These are phyloP conservation scores for Cyathus striatus DNA, from an alignment of 768 basidiomycete genomes.

Conservation along the genomic window DNA sequence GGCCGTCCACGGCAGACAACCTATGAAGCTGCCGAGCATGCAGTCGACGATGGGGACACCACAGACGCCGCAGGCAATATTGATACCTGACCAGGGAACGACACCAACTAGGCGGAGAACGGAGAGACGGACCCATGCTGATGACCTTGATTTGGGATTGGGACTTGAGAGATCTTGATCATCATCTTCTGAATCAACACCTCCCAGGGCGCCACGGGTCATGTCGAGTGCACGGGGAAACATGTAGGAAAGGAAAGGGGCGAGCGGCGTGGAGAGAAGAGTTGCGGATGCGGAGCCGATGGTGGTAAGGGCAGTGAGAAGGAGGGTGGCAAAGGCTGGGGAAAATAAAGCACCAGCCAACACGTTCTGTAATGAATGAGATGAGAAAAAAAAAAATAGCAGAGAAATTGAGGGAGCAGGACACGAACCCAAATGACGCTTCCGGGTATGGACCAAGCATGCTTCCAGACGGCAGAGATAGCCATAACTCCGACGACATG, in stretches of 20 bases:
- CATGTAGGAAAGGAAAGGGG: constrained; percentile 73
- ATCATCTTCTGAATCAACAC: constrained; percentile 49
- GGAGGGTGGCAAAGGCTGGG: constrained; percentile 72
- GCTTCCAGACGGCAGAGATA: constrained; percentile 88
- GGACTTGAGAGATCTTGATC: constrained; percentile 28
- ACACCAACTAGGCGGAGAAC: constrained; percentile 88
- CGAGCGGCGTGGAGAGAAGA: constrained; percentile 74
- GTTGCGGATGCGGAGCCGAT: constrained; percentile 82
- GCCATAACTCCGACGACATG: constrained; percentile 84
- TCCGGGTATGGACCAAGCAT: constrained; percentile 95
- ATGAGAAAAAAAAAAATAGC: constrained; percentile 3
- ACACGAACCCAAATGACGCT: constrained; percentile 82
- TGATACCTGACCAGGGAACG: constrained; percentile 96
- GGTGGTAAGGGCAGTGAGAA: constrained; percentile 83
- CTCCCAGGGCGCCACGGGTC: constrained; percentile 77
- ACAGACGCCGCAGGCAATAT: constrained; percentile 92
- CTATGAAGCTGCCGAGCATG: constrained; percentile 78
- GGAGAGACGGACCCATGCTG: constrained; percentile 81
- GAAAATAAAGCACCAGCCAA: constrained; percentile 84
- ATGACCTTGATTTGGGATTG: constrained; percentile 26
- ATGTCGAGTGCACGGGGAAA: constrained; percentile 84
- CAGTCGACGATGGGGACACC: constrained; percentile 75
- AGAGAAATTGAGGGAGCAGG: constrained; percentile 9
- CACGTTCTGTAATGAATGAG: constrained; percentile 68
- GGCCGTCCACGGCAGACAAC: constrained; percentile 83